A percentile compares a stretch with the other conserved stretches of the same genome.
Conservation (phyloP, 2,329 filamentous ascomycete genomes). For the Cytospora piceicola region DNA sequence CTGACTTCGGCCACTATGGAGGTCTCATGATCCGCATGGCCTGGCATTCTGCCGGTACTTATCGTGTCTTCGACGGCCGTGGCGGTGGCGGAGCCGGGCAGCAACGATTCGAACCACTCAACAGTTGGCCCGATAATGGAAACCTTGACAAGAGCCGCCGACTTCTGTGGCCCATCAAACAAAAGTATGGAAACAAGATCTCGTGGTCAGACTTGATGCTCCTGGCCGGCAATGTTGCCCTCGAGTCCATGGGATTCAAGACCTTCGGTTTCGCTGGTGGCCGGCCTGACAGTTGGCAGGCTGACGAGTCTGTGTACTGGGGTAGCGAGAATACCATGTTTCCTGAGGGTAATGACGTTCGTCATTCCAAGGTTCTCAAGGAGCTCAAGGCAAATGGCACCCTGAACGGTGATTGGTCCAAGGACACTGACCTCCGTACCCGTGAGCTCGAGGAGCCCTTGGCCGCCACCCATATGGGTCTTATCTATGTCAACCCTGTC, state of each 20-base stretch:
- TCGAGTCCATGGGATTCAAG: slow-evolving; percentile 74
- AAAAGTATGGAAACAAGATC: slow-evolving; percentile 79
- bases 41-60: slow-evolving; percentile 81
- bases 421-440: slow-evolving; percentile 55
- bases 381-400: slow-evolving; percentile 45
- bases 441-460: slow-evolving; percentile 71
- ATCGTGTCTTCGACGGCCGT: slow-evolving; percentile 74
- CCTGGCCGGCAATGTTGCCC: slow-evolving; percentile 73
- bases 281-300: slow-evolving; percentile 70
- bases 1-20: slow-evolving; percentile 80
- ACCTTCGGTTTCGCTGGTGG: slow-evolving; percentile 73
- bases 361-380: slow-evolving; percentile 60
- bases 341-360: slow-evolving; percentile 65
- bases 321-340: slow-evolving; percentile 74
- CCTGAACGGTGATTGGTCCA: slow-evolving; percentile 41
- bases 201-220: slow-evolving; percentile 75
- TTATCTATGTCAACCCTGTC: slow-evolving; percentile 84
- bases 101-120: slow-evolving; percentile 78
- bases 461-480: slow-evolving; percentile 71
- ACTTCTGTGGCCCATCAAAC: slow-evolving; percentile 77
- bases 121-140: slow-evolving; percentile 78
- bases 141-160: slow-evolving; percentile 77
- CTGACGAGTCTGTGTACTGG: slow-evolving; percentile 76
- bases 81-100: slow-evolving; percentile 75
- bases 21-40: slow-evolving; percentile 81